These are phyloP conservation scores for Kodamaea arcana DNA, from an alignment of 1,139 yeast species.

Conservation along the genomic window DNA sequence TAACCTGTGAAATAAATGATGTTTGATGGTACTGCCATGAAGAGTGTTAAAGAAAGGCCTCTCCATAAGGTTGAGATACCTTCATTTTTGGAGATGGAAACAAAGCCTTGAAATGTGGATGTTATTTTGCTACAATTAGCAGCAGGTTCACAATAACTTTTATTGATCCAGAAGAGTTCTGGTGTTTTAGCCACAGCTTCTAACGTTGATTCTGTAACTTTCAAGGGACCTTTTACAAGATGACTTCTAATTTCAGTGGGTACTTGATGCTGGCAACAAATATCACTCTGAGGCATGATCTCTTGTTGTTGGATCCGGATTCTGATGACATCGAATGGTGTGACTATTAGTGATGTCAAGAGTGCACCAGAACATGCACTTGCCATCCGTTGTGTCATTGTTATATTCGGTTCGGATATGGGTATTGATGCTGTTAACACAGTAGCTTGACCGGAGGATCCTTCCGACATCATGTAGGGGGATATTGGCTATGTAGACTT, in stretches of 20 bases:
- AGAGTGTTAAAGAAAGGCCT: conserved; percentile 74
- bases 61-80: conserved; percentile 83
- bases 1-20: conserved; percentile 93
- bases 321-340: conserved; percentile 92
- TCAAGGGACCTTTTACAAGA: conserved; percentile 8
- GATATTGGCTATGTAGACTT: too few relatives aligned
- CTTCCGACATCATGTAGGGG: too few relatives aligned
- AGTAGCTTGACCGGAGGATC: too few relatives aligned
- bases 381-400: conserved; percentile 66
- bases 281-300: conserved; percentile 38
- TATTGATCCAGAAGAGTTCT: conserved; percentile 41
- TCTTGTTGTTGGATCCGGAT: conserved; percentile 90
- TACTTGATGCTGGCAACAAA: conserved; percentile 24
- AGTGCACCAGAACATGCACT: conserved; percentile 91
- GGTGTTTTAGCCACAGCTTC: conserved; percentile 8
- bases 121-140: conserved; percentile 33
- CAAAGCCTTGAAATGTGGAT: conserved; percentile 72
- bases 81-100: conserved; percentile 62
- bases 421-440: too few relatives aligned
- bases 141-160: conserved; percentile 33
- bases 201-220: conserved; percentile 1
- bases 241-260: conserved; percentile 9
- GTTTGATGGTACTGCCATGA: conserved; percentile 92
- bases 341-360: conserved; percentile 79
- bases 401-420: conserved; percentile 10